Base-by-base conservation (phyloP, 768 basidiomycete genomes). In the Suillus clintonianus region DNA sequence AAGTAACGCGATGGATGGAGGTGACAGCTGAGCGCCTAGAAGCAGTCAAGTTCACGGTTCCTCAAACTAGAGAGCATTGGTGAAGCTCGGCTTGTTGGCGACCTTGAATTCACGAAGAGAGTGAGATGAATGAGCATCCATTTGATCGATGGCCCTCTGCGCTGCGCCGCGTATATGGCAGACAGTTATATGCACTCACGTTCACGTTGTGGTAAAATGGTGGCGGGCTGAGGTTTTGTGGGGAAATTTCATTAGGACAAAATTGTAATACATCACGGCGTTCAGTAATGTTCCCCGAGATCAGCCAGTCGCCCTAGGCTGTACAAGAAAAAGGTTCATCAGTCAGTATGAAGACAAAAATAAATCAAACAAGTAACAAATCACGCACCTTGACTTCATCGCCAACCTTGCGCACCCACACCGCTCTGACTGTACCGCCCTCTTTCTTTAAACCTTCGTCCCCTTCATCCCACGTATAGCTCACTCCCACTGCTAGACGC, bases 381-480 rank as follows among this genome's bases (percentile, higher is more conserved):
- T 24, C 17, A 65, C 83, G 51, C 65, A 88, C 90, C 85, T 89
- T 93, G 39, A 90, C 88, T 70, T 94, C 92, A 58, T 93, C 90
- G 0, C 91, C 90, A 19, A 89, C 78, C 66, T 80, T 85, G 67
- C 87, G 78, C 17, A 94, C 81, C 57, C 80, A 85, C 7, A 94
- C 76, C 60, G 82, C 81, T 27, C 55, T 57, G 24, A 39, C 37
- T 0, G 90, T 89, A 9, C 85, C 77, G 62, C 86, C 84, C 17
- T 87, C 85, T 42, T 84, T 83, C 74, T 87, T 91, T 41, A 84
- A 77, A 11, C 90, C 91, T 45, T 84, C 82, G 63, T 95, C 89
- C 0, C 92, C 92, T 62, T 94, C 89, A 68, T 97, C 95, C 90
- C 94, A 95, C 13, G 90, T 92, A 79, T 96, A 95, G 64, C 93